Conservation (phyloP, 73 alveolate genomes). For the Stentor coeruleus region DNA sequence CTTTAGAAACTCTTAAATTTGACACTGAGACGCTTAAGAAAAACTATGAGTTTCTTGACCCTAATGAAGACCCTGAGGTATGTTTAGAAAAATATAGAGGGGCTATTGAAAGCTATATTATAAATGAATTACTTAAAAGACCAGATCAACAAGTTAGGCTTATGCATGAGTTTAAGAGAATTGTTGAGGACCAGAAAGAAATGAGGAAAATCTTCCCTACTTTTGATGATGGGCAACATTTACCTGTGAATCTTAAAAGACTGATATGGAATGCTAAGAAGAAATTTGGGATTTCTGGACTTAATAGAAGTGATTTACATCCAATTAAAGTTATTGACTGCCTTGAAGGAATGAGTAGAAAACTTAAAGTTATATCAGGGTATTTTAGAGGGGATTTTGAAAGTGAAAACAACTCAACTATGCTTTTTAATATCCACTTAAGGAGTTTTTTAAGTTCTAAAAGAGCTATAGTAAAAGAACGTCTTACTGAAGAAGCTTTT, state of each 20-base stretch:
- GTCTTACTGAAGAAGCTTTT: conserved; percentile 80
- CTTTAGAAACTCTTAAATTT: conserved; percentile 65
- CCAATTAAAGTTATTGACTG: conserved; percentile 66
- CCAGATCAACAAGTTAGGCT: conserved; percentile 42
- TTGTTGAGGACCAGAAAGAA: conserved; percentile 50
- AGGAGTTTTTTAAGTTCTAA: conserved; percentile 54
- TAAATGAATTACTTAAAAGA: conserved; percentile 40
- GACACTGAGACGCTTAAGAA: conserved; percentile 56
- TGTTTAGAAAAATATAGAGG: conserved; percentile 36
- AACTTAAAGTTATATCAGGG: not conserved
- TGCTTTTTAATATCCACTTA: conserved; percentile 76
- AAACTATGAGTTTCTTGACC: conserved; percentile 47
- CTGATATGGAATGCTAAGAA: conserved; percentile 74
- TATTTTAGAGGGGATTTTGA: conserved; percentile 38
- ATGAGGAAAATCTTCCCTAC: conserved; percentile 63
- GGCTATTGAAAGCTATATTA: conserved; percentile 56
- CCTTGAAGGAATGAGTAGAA: not conserved
- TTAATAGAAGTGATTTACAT: conserved; percentile 59
- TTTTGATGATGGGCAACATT: conserved; percentile 81
- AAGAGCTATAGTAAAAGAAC: conserved; percentile 70
- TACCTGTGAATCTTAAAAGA: conserved; percentile 91
- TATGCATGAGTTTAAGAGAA: conserved; percentile 66
- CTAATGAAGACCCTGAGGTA: conserved; percentile 14
- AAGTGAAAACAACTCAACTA: conserved; percentile 75
- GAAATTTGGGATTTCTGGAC: conserved; percentile 57